These are phyloP conservation scores for Thymus quinquecostatus DNA, from an alignment of 257 asterid genomes.

Conservation along the genomic window DNA sequence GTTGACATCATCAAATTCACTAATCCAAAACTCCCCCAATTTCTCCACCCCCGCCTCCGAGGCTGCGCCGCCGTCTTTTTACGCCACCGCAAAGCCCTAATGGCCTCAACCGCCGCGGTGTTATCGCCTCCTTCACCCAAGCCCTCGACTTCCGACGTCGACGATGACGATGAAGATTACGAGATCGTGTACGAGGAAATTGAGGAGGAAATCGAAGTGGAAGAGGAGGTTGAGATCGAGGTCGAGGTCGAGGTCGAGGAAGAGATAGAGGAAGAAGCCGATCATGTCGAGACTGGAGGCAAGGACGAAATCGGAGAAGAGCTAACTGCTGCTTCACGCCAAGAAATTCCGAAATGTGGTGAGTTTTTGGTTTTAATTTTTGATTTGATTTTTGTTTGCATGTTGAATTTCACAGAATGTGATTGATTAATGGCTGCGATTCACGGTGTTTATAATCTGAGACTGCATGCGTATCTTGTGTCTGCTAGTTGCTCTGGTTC, in stretches of 20 bases:
- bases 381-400: not conserved
- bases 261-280: conserved; percentile 48
- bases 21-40: conserved; percentile 3
- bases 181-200: conserved; percentile 54
- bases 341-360: conserved; percentile 48
- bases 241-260: conserved; percentile 47
- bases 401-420: not conserved
- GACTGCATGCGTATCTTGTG: conserved; percentile 19
- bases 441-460: conserved; percentile 20
- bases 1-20: conserved; percentile 21
- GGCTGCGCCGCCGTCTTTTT: conserved; percentile 2
- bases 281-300: conserved; percentile 27
- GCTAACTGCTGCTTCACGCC: conserved; percentile 39
- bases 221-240: conserved; percentile 46
- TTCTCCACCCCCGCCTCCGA: not conserved
- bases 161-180: conserved; percentile 29
- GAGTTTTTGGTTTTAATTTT: conserved; percentile 24
- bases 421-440: conserved; percentile 5
- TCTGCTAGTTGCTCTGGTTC: conserved; percentile 6
- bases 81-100: conserved; percentile 32
- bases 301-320: conserved; percentile 23
- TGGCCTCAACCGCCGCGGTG: conserved; percentile 40
- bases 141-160: conserved; percentile 21
- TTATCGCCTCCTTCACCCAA: conserved; percentile 32
- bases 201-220: conserved; percentile 53